These are phyloP conservation scores for Penicillium vulpinum DNA, from an alignment of 2,329 filamentous ascomycete genomes.

Conservation along the genomic window DNA sequence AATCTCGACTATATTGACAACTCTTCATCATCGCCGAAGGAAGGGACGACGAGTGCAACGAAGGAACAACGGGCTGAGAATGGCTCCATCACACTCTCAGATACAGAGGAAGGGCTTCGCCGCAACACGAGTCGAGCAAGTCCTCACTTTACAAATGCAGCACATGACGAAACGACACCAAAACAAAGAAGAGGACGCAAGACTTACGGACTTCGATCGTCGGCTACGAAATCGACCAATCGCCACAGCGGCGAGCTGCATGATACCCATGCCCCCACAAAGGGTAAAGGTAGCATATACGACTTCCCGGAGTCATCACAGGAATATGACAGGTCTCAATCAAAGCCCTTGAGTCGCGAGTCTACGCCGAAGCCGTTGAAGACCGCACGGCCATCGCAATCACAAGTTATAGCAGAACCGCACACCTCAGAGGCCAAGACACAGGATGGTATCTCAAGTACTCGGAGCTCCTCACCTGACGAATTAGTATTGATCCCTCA, in stretches of 20 bases:
- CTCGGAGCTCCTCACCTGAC: constrained; percentile 37
- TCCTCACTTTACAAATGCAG: not conserved
- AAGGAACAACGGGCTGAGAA: not conserved
- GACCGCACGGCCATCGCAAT: not conserved
- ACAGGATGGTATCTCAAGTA: not conserved
- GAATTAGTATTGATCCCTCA: constrained; percentile 36
- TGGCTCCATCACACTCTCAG: constrained; percentile 2
- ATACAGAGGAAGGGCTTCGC: not conserved
- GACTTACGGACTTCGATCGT: constrained; percentile 13
- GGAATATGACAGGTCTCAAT: not conserved
- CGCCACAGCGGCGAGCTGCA: not conserved
- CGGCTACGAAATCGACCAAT: constrained; percentile 9
- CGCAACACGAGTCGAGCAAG: not conserved
- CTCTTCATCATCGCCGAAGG: constrained; percentile 4
- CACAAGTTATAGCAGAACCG: not conserved
- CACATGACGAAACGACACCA: constrained; percentile 8
- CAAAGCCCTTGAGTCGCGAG: constrained; percentile 4
- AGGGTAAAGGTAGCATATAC: constrained; percentile 24
- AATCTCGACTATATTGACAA: constrained; percentile 22
- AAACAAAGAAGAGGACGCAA: constrained; percentile 12
- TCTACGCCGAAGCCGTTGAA: constrained; percentile 9
- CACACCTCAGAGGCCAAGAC: not conserved
- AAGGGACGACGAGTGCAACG: constrained; percentile 4
- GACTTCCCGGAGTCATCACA: constrained; percentile 28
- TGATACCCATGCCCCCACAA: not conserved